Evolutionary conservation across 2,329 filamentous ascomycete species (phyloP), one percentile per base, ranked within the genome.

Genomic region (Aspergillus awamori): DNA sequence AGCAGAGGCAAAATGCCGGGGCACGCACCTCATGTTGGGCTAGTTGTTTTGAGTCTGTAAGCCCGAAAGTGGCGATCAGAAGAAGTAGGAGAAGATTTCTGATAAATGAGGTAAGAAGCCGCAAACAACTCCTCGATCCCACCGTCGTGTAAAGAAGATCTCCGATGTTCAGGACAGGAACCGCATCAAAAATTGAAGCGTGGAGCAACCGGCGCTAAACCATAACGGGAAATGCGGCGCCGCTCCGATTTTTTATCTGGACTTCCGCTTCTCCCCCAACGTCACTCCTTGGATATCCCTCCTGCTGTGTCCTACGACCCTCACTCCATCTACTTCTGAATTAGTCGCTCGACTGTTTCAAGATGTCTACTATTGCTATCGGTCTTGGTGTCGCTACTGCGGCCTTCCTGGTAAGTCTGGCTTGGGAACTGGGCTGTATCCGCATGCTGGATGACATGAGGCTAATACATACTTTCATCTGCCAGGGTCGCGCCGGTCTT

Each of bases 401-500:
- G 54, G 95, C 91, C 45, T 89, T 99, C 57, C 84, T 99, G 67
- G 94, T 97, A 80, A 69, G 86, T 80, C 33, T 11, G 11, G 15
- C 33, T 36, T 43, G 22, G 47, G n/a, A 51, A 43, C 45, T 22
- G 28, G 58, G 49, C n/a, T 13, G n/a, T 28, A 33, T 24, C 28
- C 11, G n/a, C n/a, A 28, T 33, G n/a, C 28, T 10, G 26, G 41
- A 47, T 47, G n/a, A 5, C 53, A 47, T 39, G 26, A 28, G 24
- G 53, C 53, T 56, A 47, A 56, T 26, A n/a, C 5, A 11, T 56
- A 26, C 24, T 10, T 36, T 47, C 26, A 13, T 47, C 53, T 70
- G 49, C 52, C 72, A 97, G 93, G 94, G 95, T 67, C 92, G 95
- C 74, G 94, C 95, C 63, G 94, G 93, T 71, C 86, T 96, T 41